These are phyloP conservation scores for Aspergillus fijiensis DNA, from an alignment of 2,329 filamentous ascomycete genomes.

Conservation along the genomic window DNA sequence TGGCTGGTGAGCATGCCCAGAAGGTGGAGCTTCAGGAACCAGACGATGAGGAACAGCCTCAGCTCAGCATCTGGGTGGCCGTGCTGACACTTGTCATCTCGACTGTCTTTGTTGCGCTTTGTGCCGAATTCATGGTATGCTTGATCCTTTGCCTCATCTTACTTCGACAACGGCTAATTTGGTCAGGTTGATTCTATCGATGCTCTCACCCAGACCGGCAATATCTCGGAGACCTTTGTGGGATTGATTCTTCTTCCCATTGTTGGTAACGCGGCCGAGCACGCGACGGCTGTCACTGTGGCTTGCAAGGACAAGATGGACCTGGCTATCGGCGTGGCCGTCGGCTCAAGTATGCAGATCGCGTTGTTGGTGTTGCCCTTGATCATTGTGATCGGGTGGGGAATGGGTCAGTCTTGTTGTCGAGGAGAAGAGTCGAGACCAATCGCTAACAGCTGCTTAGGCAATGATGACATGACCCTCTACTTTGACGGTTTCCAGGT, in stretches of 20 bases:
- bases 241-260: constrained; percentile 65
- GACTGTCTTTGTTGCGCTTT: constrained; percentile 77
- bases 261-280: constrained; percentile 66
- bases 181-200: constrained; percentile 54
- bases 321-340: constrained; percentile 63
- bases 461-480: constrained; percentile 66
- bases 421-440: neutral
- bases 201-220: constrained; percentile 49
- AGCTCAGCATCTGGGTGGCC: constrained; percentile 71
- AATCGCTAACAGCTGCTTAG: constrained; percentile 18
- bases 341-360: constrained; percentile 67
- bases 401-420: constrained; percentile 42
- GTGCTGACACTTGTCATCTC: constrained; percentile 68
- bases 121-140: constrained; percentile 62
- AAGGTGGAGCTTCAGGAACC: constrained; percentile 53
- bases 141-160: neutral
- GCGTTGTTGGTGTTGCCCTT: constrained; percentile 62
- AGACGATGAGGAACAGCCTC: constrained; percentile 71
- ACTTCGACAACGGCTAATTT: neutral
- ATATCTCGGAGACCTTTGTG: constrained; percentile 60
- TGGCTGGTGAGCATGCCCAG: constrained; percentile 52
- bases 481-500: constrained; percentile 89
- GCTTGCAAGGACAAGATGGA: constrained; percentile 69
- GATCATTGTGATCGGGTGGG: constrained; percentile 62
- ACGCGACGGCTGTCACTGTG: constrained; percentile 63